phyloP scores from a whole-genome alignment of 495 filamentous ascomycete species.

The Penicillium riverlandense region DNA sequence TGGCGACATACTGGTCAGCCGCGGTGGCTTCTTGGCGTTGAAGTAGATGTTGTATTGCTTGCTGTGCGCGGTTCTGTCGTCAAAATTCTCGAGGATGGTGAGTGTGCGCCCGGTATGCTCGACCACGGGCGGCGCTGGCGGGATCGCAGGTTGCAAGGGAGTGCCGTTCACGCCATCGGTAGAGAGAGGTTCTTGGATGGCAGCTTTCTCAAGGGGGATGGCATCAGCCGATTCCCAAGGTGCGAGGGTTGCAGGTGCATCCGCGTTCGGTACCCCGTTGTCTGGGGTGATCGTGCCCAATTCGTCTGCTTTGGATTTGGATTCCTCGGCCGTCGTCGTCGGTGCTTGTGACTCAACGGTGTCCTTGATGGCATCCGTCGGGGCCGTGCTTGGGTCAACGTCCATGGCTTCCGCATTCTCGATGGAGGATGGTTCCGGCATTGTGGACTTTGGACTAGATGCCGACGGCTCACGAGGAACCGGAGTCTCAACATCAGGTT shows the following conservation, averaged over 20 bases:
- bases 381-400: conserved; percentile 2
- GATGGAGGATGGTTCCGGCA: neutral
- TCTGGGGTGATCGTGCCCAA: neutral
- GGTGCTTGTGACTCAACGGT: neutral
- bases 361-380: neutral
- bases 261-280: neutral
- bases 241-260: conserved; percentile 2
- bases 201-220: conserved; percentile 13
- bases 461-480: conserved; percentile 1
- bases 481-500: conserved; percentile 9
- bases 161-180: conserved; percentile 3
- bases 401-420: conserved; percentile 6
- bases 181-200: conserved; percentile 4
- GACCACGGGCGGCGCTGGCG: conserved; percentile 31
- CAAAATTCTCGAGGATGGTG: conserved; percentile 49
- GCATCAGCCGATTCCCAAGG: neutral
- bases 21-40: conserved; percentile 43
- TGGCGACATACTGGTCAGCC: conserved; percentile 38
- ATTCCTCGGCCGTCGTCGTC: neutral
- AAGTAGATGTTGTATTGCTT: conserved; percentile 46
- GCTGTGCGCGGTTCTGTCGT: conserved; percentile 42
- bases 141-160: conserved; percentile 13
- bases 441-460: neutral
- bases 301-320: neutral
- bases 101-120: conserved; percentile 45